Conservation (phyloP, 176 grass and related monocot genomes). For the Phyllostachys edulis region DNA sequence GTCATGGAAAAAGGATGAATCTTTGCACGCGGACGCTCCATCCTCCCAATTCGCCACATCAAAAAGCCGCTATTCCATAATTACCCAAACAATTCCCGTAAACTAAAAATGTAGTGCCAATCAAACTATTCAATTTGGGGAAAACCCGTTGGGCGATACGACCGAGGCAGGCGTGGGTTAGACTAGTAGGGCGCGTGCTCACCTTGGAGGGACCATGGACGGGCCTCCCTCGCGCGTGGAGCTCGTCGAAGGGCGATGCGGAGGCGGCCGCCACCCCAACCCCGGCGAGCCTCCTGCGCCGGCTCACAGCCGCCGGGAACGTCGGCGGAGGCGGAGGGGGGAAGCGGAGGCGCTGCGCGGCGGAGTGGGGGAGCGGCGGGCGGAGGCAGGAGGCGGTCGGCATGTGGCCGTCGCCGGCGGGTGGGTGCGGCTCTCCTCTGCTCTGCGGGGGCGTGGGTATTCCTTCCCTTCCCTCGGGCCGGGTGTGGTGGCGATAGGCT, state of each 20-base stretch:
- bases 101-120: not conserved
- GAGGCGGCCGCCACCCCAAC: conserved; percentile 50
- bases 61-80: not conserved
- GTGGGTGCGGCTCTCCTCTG: not conserved
- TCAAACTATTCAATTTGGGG: not conserved
- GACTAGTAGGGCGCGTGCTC: not conserved
- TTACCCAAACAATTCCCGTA: not conserved
- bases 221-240: conserved; percentile 53
- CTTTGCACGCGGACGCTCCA: not conserved
- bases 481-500: conserved; percentile 21
- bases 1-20: not conserved
- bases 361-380: conserved; percentile 22
- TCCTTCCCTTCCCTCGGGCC: not conserved
- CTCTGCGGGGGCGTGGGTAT: not conserved
- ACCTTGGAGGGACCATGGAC: conserved; percentile 50
- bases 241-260: conserved; percentile 67
- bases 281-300: conserved; percentile 35
- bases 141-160: not conserved
- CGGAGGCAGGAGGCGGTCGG: conserved; percentile 47
- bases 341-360: conserved; percentile 22
- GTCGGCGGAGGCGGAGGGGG: not conserved
- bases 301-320: not conserved
- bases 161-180: conserved; percentile 13
- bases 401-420: conserved; percentile 48
- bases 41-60: not conserved